Evolutionary conservation across 331 rosid genomes (phyloP), one percentile per base, ranked within the genome.

Genomic region (Prunus yedoensis): DNA sequence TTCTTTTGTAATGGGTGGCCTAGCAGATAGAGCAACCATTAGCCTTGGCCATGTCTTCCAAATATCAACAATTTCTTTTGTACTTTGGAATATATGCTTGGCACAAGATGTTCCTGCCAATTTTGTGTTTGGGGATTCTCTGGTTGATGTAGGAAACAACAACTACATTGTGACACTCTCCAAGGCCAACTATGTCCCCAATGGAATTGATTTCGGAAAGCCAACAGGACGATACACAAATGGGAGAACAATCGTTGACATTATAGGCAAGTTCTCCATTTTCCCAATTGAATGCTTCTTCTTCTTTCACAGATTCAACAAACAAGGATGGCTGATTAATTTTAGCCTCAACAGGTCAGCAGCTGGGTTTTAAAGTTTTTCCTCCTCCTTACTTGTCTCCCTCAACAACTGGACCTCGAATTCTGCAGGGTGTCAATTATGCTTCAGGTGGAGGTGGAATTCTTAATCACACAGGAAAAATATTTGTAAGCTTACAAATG

Each of bases 391-490:
- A 87, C 81, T 47, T 90, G 80, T 86, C 87, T 16, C 91, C 92
- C 23, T 74, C 91, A 49, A 87, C 96, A 47, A 5, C 74, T 6
- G 96, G 96, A 60, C 21, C 73, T 2, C 72, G 61, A 28, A 10
- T 90, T 83, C 80, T 92, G 38, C 74, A 70, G 51, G 96, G 96
- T 65, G 91, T 85, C 50, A 92, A 88, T 63, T 90, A 90, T 78
- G 97, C 92, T 46, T 92, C 94, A 60, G 94, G 88, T 41, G 89
- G 89, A 27, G 78, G 82, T 78, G 96, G 96, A 78, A 87, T 92
- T 83, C 85, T 89, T 15, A 92, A 92, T 50, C 2, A 30, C 52
- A 78, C 94, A 4, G 94, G 96, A 38, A 47, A 71, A 27, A 41
- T 84, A 47, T 88, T 90, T 66, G 97, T 85, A 80, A 83, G 86